Base-by-base conservation (phyloP, 495 filamentous ascomycete species). In the Trichocladium uniseriatum region DNA sequence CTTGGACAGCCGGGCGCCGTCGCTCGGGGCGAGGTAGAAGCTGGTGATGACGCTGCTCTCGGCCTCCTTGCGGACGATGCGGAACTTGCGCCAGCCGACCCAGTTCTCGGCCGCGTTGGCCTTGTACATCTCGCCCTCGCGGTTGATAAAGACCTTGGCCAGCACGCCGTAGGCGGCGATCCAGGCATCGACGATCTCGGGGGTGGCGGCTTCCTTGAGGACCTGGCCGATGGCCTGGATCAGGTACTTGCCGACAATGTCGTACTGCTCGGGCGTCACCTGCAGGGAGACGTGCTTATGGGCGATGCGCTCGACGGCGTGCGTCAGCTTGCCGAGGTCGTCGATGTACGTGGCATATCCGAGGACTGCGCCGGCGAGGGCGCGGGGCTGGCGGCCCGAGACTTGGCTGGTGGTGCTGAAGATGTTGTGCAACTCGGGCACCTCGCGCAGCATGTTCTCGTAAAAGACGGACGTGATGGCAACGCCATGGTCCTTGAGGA, bases 241-340 rank as follows among this genome's bases (percentile, higher is more conserved):
- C 7, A 88, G 75, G 64, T 78, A 74, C 55, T 74, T 74, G 46
- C 79, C 84, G 24, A 89, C 84, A 42, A 84, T 76, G 38, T 75
- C 59, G 67, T 87, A 88, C 49, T 84, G 75, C 7, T 76, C 81
- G 19, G 84, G 77, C 48, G 74, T 65, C 55, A 89, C 79, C 64
- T 79, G 79, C 27, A 88, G 76, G 0, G 79, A 83, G 37, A 79
- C 83, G 54, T 89, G 84, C 65, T 87, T 87, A 63, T 84, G 74
- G 59, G 81, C 80, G 59, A 89, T 87, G 54, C 80, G 73, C 63
- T 82, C 79, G n/a, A 89, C 75, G 31, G 80, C 79, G 6, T 75
- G 70, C 29, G 62, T 51, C 5, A 89, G 72, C 21, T 73, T 78
- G 45, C 68, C 70, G 6, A 86, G 75, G 65, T 86, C 73, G 63